Base-by-base conservation (phyloP, 331 rosid genomes). In the Rosa hybrid region DNA sequence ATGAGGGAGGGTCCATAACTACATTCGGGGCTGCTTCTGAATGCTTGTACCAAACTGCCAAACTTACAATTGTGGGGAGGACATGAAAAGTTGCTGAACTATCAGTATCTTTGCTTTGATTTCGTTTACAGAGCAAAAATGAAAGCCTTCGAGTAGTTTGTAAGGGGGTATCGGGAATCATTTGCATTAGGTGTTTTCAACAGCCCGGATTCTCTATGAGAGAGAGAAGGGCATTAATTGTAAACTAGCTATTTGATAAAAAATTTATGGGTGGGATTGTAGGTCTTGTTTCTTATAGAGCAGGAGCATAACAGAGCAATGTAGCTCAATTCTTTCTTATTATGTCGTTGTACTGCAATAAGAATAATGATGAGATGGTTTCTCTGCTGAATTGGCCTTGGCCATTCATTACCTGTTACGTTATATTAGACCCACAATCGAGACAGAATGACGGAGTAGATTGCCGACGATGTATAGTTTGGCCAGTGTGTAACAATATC, bases 1-100 rank as follows among this genome's bases (percentile, higher is more conserved):
- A 90, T 90, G 98, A 87, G 90, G 46, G 98, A 91, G 75, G 98
- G 90, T n/a, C 86, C 83, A 8, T 85, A 87, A 86, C 14, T 80
- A 79, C 56, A 46, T 50, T 62, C 53, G 60, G 76, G 60, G 62
- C 77, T 79, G 68, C 78, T 76, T 63, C 74, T 14, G 17, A 39
- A 34, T 49, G 34, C 54, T 11, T 50, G 70, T 71, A 9, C 78
- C 71, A 45, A 62, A 59, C 12, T 18, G 57, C 79, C 8, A 12
- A 25, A 41, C 39, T 77, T 69, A 41, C 48, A 30, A 49, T 20
- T 45, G 8, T 63, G 27, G 21, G 4, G 80, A 63, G 38, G 54
- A 9, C 17, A 38, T 7, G 50, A 56, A 20, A 27, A 21, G 74
- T 20, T 68, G 60, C 64, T 64, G 51, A 13, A 57, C 46, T 82